Evolutionary conservation across 2,329 filamentous ascomycete genomes (phyloP).

Genomic region (Achaetomium macrosporum): DNA sequence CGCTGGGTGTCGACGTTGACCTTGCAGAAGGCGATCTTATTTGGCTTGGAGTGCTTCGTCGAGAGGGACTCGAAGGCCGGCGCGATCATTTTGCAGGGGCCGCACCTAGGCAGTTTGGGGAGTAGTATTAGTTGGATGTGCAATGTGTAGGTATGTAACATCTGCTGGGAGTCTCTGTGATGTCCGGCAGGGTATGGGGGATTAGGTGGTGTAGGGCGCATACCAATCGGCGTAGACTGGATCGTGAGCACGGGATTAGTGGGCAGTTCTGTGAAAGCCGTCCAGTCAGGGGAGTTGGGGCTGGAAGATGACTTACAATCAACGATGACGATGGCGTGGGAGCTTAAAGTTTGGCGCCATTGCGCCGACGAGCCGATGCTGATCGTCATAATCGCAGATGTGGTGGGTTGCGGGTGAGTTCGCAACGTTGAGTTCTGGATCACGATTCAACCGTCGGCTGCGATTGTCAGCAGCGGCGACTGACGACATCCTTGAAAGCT

Average conservation of each 20-base stretch:
- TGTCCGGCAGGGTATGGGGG: too few species aligned
- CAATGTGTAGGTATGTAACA: background rate
- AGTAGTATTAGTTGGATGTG: background rate
- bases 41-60: constrained; percentile 70
- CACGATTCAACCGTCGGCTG: background rate
- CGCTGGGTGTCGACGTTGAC: constrained; percentile 83
- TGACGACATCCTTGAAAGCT: constrained; percentile 18
- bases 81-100: constrained; percentile 86
- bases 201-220: too few species aligned
- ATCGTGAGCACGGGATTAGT: constrained; percentile 20
- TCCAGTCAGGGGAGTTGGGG: constrained; percentile 15
- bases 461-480: constrained; percentile 14
- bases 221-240: constrained; percentile 86
- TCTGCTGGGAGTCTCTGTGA: background rate
- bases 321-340: constrained; percentile 74
- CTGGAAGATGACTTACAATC: constrained; percentile 62
- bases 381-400: constrained; percentile 41
- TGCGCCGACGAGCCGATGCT: constrained; percentile 61
- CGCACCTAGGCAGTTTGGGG: constrained; percentile 43
- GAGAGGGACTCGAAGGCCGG: constrained; percentile 83
- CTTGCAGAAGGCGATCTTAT: constrained; percentile 83
- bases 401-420: background rate
- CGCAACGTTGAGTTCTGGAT: background rate
- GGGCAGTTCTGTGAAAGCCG: background rate
- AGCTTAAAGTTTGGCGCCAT: constrained; percentile 65